phyloP scores from a whole-genome alignment of 345 rosid genomes.

The Orychophragmus violaceus region DNA sequence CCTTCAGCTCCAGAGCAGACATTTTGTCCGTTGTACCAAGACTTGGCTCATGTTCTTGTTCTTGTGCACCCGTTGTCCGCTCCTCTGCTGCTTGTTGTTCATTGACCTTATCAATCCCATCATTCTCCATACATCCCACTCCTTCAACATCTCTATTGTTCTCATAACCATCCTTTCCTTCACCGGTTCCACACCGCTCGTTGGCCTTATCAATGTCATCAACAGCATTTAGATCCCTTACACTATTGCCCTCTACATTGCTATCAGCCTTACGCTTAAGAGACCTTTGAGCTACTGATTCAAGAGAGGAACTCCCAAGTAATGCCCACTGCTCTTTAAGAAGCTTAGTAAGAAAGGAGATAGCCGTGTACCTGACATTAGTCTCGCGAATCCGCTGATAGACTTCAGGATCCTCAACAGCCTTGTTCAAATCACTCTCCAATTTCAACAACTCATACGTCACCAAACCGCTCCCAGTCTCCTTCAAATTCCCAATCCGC shows the following conservation, averaged over 20 bases:
- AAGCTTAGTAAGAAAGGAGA: conserved; percentile 23
- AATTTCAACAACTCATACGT: conserved; percentile 14
- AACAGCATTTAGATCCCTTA: neutral
- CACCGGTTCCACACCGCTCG: neutral
- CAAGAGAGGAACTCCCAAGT: conserved; percentile 21
- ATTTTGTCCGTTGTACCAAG: conserved; percentile 3
- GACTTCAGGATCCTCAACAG: conserved; percentile 15
- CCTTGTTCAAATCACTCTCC: conserved; percentile 20
- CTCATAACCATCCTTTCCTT: neutral
- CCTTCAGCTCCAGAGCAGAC: conserved; percentile 17
- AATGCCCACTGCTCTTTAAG: conserved; percentile 22
- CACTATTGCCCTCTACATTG: neutral
- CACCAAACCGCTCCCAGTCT: conserved; percentile 36
- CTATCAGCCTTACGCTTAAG: conserved; percentile 3
- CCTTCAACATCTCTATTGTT: neutral
- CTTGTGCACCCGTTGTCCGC: neutral
- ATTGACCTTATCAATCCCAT: neutral
- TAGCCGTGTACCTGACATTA: conserved; percentile 18
- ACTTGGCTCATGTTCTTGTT: conserved; percentile 11
- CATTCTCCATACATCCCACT: neutral
- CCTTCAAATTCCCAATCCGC: conserved; percentile 29
- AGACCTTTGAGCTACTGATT: neutral
- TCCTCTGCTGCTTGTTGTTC: neutral
- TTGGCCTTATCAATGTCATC: neutral
- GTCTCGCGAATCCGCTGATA: conserved; percentile 23